Percentiles rank a stretch among this genome's conserved stretches.
Evolutionary conservation across 768 basidiomycete genomes (phyloP).

Genomic region (Omphalotus guepiniiformis): DNA sequence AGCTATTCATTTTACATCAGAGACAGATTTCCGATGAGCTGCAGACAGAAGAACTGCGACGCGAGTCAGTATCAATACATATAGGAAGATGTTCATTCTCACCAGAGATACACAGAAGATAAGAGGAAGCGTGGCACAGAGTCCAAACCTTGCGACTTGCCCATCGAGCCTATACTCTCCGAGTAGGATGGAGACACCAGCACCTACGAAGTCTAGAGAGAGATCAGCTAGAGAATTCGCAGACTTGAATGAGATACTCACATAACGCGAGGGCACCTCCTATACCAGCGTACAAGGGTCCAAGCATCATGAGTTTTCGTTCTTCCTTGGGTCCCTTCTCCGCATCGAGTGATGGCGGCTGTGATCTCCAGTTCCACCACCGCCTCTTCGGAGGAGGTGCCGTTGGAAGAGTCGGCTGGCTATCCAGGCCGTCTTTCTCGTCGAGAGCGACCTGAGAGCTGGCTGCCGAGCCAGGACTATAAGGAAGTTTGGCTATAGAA

Average conservation of each 20-base stretch:
- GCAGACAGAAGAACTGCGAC: slow-evolving; percentile 85
- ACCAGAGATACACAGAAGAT: slow-evolving; percentile 77
- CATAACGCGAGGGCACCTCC: too few species aligned
- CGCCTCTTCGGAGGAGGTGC: too few species aligned
- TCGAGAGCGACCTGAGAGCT: too few species aligned
- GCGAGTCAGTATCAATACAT: too few species aligned
- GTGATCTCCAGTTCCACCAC: too few species aligned
- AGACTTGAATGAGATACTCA: too few species aligned
- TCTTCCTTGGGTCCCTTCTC: not conserved
- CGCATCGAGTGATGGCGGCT: not conserved
- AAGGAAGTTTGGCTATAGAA: too few species aligned
- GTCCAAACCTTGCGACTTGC: slow-evolving; percentile 54
- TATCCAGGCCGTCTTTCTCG: too few species aligned
- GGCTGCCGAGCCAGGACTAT: too few species aligned
- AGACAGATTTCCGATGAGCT: slow-evolving; percentile 58
- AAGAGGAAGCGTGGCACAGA: slow-evolving; percentile 62
- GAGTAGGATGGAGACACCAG: slow-evolving; percentile 56
- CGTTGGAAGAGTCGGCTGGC: too few species aligned
- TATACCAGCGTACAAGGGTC: slow-evolving; percentile 67
- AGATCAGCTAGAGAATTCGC: too few species aligned
- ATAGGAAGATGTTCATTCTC: slow-evolving; percentile 26
- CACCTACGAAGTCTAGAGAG: slow-evolving; percentile 58
- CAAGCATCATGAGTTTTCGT: slow-evolving; percentile 51
- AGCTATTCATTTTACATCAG: too few species aligned
- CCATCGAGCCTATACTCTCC: slow-evolving; percentile 69